Conservation (phyloP, 768 basidiomycete species). For the Mycena alexandri region DNA sequence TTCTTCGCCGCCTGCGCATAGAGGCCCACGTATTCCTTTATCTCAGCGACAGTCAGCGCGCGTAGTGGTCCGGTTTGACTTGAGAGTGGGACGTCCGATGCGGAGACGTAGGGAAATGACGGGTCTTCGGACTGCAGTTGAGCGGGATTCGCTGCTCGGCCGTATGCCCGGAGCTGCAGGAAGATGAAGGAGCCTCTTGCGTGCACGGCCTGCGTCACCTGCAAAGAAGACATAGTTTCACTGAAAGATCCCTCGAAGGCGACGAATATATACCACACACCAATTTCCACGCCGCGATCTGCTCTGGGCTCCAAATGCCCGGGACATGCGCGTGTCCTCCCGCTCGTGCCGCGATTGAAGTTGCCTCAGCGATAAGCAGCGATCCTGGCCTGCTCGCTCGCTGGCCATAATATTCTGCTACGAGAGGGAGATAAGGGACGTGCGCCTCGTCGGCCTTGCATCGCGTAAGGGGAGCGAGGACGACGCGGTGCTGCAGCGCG, state of each 20-base stretch:
- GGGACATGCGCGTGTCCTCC: slow-evolving; percentile 41
- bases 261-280: slow-evolving; percentile 10
- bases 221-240: background rate
- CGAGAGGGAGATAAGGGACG: slow-evolving; percentile 44
- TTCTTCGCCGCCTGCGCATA: slow-evolving; percentile 19
- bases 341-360: slow-evolving; percentile 46
- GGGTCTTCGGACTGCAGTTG: slow-evolving; percentile 50
- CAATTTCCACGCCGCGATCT: slow-evolving; percentile 39
- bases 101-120: slow-evolving; percentile 38
- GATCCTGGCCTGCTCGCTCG: slow-evolving; percentile 49
- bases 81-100: slow-evolving; percentile 36
- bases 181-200: slow-evolving; percentile 59
- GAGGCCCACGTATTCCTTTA: slow-evolving; percentile 35
- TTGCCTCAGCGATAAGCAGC: slow-evolving; percentile 58
- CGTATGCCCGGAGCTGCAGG: slow-evolving; percentile 57
- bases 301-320: slow-evolving; percentile 38
- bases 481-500: background rate
- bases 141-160: slow-evolving; percentile 6
- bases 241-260: background rate
- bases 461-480: background rate
- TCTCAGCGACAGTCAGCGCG: slow-evolving; percentile 43
- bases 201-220: slow-evolving; percentile 64
- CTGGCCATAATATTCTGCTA: slow-evolving; percentile 46
- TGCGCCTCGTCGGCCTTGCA: slow-evolving; percentile 36
- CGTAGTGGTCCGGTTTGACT: slow-evolving; percentile 19